Conservation (phyloP, 306 rosid species). For the Carpinus viminea region DNA sequence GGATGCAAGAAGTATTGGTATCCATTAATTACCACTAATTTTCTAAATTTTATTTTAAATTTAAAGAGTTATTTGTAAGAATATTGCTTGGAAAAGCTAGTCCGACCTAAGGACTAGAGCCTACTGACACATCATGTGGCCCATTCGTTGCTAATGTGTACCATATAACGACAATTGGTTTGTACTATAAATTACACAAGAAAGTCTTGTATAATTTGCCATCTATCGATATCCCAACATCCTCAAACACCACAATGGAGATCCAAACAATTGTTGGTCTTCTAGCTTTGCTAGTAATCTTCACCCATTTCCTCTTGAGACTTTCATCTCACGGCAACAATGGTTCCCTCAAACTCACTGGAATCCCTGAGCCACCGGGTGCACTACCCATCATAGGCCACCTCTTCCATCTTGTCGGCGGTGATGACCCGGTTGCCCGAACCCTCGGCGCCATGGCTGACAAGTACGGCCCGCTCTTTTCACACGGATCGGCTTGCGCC, state of each 20-base stretch:
- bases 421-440: slow-evolving; percentile 24
- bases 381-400: slow-evolving; percentile 53
- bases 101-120: too few species aligned
- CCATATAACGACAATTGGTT: neutral
- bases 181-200: neutral
- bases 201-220: neutral
- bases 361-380: slow-evolving; percentile 31
- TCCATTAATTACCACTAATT: too few species aligned
- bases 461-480: slow-evolving; percentile 40
- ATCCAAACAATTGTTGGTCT: neutral
- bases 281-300: neutral
- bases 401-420: slow-evolving; percentile 34
- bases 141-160: too few species aligned
- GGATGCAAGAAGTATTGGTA: too few species aligned
- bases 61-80: too few species aligned
- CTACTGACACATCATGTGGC: too few species aligned
- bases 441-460: slow-evolving; percentile 37
- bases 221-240: neutral
- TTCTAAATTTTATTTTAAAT: too few species aligned
- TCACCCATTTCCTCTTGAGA: neutral
- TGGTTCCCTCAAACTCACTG: neutral
- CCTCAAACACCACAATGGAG: neutral
- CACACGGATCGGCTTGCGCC: slow-evolving; percentile 33
- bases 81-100: too few species aligned
- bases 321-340: neutral